Base-by-base conservation (phyloP, 2,329 filamentous ascomycete species). In the Arthrobotrys megalospora region DNA sequence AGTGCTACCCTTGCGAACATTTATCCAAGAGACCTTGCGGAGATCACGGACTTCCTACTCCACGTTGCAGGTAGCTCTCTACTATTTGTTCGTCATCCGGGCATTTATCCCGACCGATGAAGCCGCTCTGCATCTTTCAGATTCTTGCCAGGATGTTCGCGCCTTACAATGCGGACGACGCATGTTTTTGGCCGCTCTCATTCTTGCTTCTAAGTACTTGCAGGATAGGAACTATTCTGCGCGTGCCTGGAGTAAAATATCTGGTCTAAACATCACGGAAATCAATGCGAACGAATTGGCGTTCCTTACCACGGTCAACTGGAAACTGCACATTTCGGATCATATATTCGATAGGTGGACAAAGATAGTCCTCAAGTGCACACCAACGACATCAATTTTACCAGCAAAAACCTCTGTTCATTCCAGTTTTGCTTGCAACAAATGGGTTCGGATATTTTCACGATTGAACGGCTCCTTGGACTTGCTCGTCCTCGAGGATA, bases 161-260 rank as follows among this genome's bases (percentile, higher is more conserved):
- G 93, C 94, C 47, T 89, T 99, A 83, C 94, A 97, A 85, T 98
- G 96, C 85, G 96, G 96, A 69, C 92, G 96, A 79, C 93, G 96
- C 82, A 98, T 98, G 95, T 98, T 99, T 84, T 88, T 99, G 67
- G 91, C 96, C 10, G 94, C 95, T 58, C 88, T 99, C 79, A 98
- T 99, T 81, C 88, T 99, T 71, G 96, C 96, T 1, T 98, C 96
- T 41, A 99, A 99, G 86, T 99, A 98, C 84, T 87, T 99, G 55
- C 96, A 99, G 85, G 96, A 99, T 84, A 91, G 95, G 81, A 99
- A 98, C 86, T 99, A 97, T 85, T 98, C 96, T 12, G 94, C 96
- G 60, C 91, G 95, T 70, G 96, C 96, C 48, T 99, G 96, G 96
- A 98, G 95, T 85, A 98, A 97, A 87, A 99, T 99, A 82, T 98